Base-by-base conservation (phyloP, 208 protist species). In the Leishmania lainsoni region DNA sequence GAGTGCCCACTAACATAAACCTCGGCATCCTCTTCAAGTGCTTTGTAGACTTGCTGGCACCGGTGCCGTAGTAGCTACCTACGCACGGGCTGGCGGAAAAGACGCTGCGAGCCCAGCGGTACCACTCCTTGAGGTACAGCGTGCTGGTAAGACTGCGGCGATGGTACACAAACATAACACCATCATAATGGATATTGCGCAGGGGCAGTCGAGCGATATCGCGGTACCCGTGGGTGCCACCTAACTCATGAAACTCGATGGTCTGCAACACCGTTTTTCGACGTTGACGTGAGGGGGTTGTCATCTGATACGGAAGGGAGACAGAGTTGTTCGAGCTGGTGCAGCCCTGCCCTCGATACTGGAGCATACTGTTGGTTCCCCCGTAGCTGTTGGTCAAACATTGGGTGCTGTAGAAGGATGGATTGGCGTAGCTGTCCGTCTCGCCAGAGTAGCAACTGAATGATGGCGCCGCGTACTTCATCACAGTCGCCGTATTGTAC, bases 91-190 rank as follows among this genome's bases (percentile, higher is more conserved):
- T 35, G n/a, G 48, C 52, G 20, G 72, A 72, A 32, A 91, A 65
- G 4, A 91, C 63, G 45, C 45, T 84, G 42, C 80, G 74, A 32
- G 94, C 66, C 75, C 81, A 81, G 22, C 83, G 59, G 75, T 95
- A 93, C 91, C 92, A 93, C 45, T 81, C 77, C 9, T 81, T 69
- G 10, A 95, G 85, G 61, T 88, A 84, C n/a, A 84, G 75, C 14
- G 89, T 87, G 85, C 90, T 95, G 58, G 87, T 84, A n/a, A 86
- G 83, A 76, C 87, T 87, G 66, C 86, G 80, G 9, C 88, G 85
- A 65, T 94, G 85, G 81, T 97, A 95, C 39, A 97, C 73, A 51
- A 95, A 92, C 54, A 95, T 92, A 71, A 95, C 86, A 77, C 94
- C 94, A 79, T 95, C 92, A 77, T 93, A 94, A 42, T 76, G 59